Evolutionary conservation across 176 grass and related monocot genomes (phyloP), one percentile per base, ranked within the genome.

Genomic region (Secale cereale): DNA sequence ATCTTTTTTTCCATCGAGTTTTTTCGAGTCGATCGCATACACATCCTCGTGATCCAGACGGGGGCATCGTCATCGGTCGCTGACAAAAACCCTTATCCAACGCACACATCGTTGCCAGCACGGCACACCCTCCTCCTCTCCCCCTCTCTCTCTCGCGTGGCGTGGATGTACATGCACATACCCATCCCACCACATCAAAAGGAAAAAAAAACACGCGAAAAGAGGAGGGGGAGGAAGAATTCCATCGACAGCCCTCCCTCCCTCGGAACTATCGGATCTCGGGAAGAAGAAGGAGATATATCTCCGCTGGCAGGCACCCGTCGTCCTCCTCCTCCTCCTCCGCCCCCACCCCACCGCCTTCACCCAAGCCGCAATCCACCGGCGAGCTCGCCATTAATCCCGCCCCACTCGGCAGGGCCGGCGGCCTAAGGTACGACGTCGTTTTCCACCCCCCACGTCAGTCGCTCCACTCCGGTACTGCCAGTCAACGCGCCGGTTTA

Each of bases 231-330:
- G 7, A 39, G 10, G 45, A 30, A 52, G 17, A 68, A 45, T 59
- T 36, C 67, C 17, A 46, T 25, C 35, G 26, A 32, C 19, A 66
- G 36, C 13, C 1, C 26, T 32, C 48, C 1, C 26, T 32, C 48
- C 76, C 36, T 80, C 80, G 85, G 28, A 63, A 84, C 81, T 76
- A 87, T 84, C 89, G 81, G 85, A 87, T 87, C 81, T 76, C 63
- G 48, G 10, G 63, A 25, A 20, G 37, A 46, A 22, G 63, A 25
- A 20, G 37, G 31, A 22, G 74, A 32, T 74, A 63, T 70, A 57
- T 72, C 40, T 4, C 19, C 14, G 28, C 13, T 43, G 59, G 4
- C 9, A 54, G 56, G 3, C 11, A 59, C 31, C 56, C 84, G 40
- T 80, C 83, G 6, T 43, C 60, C 1, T 36, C 70, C 1, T 46